phyloP scores from a whole-genome alignment of 2,329 filamentous ascomycete genomes.

The Clarireedia hainanense region DNA sequence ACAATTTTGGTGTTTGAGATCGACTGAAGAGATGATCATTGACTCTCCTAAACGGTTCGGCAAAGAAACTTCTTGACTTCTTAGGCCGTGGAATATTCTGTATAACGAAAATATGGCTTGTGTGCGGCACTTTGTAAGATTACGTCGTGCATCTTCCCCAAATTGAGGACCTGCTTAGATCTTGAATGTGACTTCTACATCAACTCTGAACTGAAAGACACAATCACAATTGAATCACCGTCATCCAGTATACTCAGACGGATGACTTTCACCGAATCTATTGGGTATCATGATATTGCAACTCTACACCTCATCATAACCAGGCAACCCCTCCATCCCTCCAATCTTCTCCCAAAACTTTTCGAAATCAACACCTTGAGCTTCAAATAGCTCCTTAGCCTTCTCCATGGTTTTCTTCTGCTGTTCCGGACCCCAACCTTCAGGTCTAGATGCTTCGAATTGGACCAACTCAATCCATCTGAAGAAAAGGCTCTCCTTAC shows the following conservation, averaged over 20 bases:
- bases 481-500: conserved; percentile 85
- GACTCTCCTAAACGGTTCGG: no score
- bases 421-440: conserved; percentile 67
- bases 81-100: no score
- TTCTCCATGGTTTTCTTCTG: conserved; percentile 66
- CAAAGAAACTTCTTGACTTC: no score
- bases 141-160: no score
- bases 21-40: no score
- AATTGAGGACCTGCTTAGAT: not conserved
- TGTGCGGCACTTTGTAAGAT: no score
- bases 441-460: conserved; percentile 72
- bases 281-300: not conserved
- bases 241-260: not conserved
- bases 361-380: conserved; percentile 75
- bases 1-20: no score
- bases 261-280: not conserved
- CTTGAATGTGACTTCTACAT: not conserved
- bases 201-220: not conserved
- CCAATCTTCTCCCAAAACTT: conserved; percentile 66
- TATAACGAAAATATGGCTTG: no score
- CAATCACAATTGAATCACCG: not conserved
- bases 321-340: conserved; percentile 49
- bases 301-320: conserved; percentile 32
- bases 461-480: conserved; percentile 90
- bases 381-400: conserved; percentile 67